These are phyloP conservation scores for Neurospora sp. DNA, from an alignment of 495 filamentous ascomycete genomes.

Conservation along the genomic window DNA sequence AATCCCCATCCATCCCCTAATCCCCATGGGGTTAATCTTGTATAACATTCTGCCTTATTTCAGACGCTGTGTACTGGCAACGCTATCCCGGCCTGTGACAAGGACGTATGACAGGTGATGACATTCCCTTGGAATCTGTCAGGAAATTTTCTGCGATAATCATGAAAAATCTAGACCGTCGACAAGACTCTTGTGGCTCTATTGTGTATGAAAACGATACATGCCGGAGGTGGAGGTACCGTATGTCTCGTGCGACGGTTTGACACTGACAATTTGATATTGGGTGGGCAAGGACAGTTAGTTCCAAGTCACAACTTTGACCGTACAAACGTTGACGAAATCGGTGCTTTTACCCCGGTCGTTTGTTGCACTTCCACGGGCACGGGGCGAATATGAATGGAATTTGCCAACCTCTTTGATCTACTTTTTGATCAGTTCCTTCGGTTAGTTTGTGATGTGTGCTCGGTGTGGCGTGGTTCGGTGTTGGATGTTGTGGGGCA, in stretches of 20 bases:
- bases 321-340: neutral
- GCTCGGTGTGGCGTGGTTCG: neutral
- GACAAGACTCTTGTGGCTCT: neutral
- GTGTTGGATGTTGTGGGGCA: neutral
- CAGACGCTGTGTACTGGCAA: neutral
- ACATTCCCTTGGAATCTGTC: too few species aligned
- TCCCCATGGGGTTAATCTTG: neutral
- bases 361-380: neutral
- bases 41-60: neutral
- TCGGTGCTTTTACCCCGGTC: neutral
- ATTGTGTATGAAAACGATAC: too few species aligned
- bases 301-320: neutral
- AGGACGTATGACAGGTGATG: neutral
- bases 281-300: neutral
- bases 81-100: neutral
- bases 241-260: neutral
- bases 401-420: neutral
- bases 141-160: neutral
- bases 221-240: too few species aligned
- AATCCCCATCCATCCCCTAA: neutral
- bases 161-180: neutral
- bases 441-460: neutral
- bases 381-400: neutral
- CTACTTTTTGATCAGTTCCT: too few species aligned
- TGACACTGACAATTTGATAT: neutral